These are phyloP conservation scores for Akebia trifoliata DNA, from an alignment of 164 flowering plant species.

Conservation along the genomic window DNA sequence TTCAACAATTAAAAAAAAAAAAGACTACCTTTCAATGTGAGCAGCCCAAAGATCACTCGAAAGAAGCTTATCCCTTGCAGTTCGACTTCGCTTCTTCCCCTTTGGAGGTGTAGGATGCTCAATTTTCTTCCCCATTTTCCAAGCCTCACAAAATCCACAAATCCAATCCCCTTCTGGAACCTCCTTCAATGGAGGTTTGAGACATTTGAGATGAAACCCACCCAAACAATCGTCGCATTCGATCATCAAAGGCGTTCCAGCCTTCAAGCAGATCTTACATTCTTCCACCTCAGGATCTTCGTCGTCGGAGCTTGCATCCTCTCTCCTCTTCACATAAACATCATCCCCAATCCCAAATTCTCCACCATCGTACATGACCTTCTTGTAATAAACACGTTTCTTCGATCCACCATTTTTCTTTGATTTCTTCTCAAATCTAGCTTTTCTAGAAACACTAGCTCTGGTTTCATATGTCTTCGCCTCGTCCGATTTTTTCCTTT, in stretches of 20 bases:
- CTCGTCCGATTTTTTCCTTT: conserved; percentile 13
- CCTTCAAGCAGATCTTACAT: conserved; percentile 69
- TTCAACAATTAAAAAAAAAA: not conserved
- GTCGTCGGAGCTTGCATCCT: conserved; percentile 62
- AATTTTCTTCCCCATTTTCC: conserved; percentile 47
- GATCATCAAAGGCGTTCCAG: conserved; percentile 63
- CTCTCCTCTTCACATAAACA: conserved; percentile 93
- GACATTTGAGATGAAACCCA: conserved; percentile 89
- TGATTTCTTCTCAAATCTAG: conserved; percentile 7
- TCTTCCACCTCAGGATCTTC: conserved; percentile 83
- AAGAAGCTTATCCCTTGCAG: conserved; percentile 85
- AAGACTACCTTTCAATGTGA: conserved; percentile 59
- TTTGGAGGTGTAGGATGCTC: conserved; percentile 57
- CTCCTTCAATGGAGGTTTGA: conserved; percentile 72
- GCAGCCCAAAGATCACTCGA: conserved; percentile 89
- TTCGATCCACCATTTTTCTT: conserved; percentile 12
- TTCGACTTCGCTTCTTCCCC: conserved; percentile 65
- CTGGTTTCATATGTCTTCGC: not conserved
- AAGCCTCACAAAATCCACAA: conserved; percentile 68
- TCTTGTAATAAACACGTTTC: conserved; percentile 58
- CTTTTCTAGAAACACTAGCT: too few relatives aligned
- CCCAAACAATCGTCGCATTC: conserved; percentile 92
- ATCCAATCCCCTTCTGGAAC: conserved; percentile 96
- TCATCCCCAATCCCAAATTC: conserved; percentile 77
- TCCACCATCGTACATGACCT: conserved; percentile 68